Evolutionary conservation across 345 rosid species (phyloP), one percentile per base, ranked within the genome.

Genomic region (Pugionium dolabratum): DNA sequence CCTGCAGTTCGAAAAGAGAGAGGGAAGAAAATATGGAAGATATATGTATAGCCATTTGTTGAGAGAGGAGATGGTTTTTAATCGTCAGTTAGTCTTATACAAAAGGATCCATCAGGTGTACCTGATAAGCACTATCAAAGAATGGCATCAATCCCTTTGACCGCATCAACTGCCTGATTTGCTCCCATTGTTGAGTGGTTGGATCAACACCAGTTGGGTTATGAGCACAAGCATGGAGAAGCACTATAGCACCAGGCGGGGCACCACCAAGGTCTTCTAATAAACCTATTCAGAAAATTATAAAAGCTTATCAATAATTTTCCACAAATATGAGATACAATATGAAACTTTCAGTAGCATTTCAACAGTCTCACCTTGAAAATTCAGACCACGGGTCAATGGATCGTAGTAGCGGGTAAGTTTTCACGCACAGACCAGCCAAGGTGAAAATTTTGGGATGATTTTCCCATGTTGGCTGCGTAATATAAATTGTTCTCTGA

Each of bases 121-220:
- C 97, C 92, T 88, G 97, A 80, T 93, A 93, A 47, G 98, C 97
- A 72, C 97, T 93, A 34, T 93, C 97, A 79, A 90, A 93, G 81
- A 88, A 93, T 58, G 94, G 97, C 78, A 93, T 54, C 82, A 88
- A 72, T 44, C 79, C 74, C 80, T 82, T 90, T 8, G 90, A 85
- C 46, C 97, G 86, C 50, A 90, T 86, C 79, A 85, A 59, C 79
- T 69, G 75, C 80, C 95, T 79, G 78, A 93, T 90, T 63, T 79
- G 85, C 77, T 85, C 96, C 97, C 97, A 88, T 64, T 93, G 96
- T 76, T 88, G 77, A 79, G 76, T 65, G 64, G 89, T 90, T 59
- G 97, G 96, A 83, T 93, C 98, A 64, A 90, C 92, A 37, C 97
- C 98, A 29, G 97, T 90, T 25, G 98, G 98, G 76, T 93, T 93